These are phyloP conservation scores for Dictyostelium firmibasis DNA, from an alignment of 78 protist species.

Conservation along the genomic window DNA sequence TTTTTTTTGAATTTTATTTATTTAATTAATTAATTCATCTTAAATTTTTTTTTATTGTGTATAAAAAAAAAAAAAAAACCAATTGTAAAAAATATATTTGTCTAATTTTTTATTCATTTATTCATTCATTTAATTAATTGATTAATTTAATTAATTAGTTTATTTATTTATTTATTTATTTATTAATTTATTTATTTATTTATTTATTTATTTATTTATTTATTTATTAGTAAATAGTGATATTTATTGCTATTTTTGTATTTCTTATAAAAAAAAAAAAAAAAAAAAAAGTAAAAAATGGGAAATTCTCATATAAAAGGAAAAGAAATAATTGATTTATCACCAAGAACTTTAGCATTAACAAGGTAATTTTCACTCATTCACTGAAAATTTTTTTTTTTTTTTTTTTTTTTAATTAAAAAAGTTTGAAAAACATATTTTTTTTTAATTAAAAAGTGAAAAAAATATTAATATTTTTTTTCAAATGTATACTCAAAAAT, in stretches of 20 bases:
- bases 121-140: too few species aligned
- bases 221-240: not conserved
- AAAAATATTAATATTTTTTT: too few species aligned
- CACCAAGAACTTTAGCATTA: slow-evolving; percentile 66
- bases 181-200: not conserved
- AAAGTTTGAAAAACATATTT: too few species aligned
- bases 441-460: too few species aligned
- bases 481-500: too few species aligned
- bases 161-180: not conserved
- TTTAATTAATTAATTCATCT: not conserved
- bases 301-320: slow-evolving; percentile 17
- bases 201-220: not conserved
- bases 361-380: slow-evolving; percentile 18
- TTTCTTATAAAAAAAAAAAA: not conserved
- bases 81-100: too few species aligned
- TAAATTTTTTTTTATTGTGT: not conserved
- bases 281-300: not conserved
- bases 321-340: slow-evolving; percentile 53
- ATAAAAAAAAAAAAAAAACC: too few species aligned
- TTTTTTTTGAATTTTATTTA: not conserved
- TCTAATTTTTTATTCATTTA: not conserved
- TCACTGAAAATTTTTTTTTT: not conserved
- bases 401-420: too few species aligned
- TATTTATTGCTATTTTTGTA: not conserved
- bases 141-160: too few species aligned